phyloP scores from a whole-genome alignment of 2,329 filamentous ascomycete genomes.

The Hymenoscyphus fraxineus region DNA sequence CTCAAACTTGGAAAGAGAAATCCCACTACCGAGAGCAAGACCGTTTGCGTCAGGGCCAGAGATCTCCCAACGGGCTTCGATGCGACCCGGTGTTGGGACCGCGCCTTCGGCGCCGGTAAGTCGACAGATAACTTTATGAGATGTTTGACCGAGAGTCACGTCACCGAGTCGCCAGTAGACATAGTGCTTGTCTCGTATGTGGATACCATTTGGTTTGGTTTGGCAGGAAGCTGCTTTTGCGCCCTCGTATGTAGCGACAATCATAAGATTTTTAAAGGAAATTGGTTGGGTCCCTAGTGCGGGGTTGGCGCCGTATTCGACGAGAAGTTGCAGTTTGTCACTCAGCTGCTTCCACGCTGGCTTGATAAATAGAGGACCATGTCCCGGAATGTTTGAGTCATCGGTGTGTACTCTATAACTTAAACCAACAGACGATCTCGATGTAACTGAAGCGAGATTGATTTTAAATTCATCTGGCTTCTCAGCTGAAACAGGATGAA shows the following conservation, averaged over 20 bases:
- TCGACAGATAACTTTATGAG: conserved; percentile 77
- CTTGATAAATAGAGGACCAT: conserved; percentile 59
- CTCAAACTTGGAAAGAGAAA: conserved; percentile 59
- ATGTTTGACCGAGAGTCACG: conserved; percentile 59
- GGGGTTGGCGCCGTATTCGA: conserved; percentile 82
- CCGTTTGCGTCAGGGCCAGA: conserved; percentile 32
- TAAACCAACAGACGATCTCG: conserved; percentile 74
- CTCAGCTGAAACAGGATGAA: conserved; percentile 62
- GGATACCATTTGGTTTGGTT: conserved; percentile 76
- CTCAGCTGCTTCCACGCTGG: conserved; percentile 76
- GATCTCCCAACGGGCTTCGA: conserved; percentile 82
- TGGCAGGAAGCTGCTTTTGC: conserved; percentile 62
- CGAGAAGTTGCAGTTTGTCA: conserved; percentile 78
- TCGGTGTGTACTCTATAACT: conserved; percentile 85
- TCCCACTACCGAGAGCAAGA: conserved; percentile 51
- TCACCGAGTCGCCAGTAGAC: conserved; percentile 81
- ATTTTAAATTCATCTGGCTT: conserved; percentile 77
- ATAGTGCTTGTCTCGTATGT: conserved; percentile 69
- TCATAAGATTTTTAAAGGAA: conserved; percentile 68
- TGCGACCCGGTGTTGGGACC: conserved; percentile 66
- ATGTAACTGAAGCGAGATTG: conserved; percentile 65
- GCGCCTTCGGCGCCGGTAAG: conserved; percentile 69
- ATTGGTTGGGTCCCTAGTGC: conserved; percentile 44
- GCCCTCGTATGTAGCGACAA: conserved; percentile 69
- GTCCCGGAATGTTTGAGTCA: conserved; percentile 47